Evolutionary conservation across 129 eudicot genomes (phyloP), one percentile per base, ranked within the genome.

Genomic region (Deinandra increscens): DNA sequence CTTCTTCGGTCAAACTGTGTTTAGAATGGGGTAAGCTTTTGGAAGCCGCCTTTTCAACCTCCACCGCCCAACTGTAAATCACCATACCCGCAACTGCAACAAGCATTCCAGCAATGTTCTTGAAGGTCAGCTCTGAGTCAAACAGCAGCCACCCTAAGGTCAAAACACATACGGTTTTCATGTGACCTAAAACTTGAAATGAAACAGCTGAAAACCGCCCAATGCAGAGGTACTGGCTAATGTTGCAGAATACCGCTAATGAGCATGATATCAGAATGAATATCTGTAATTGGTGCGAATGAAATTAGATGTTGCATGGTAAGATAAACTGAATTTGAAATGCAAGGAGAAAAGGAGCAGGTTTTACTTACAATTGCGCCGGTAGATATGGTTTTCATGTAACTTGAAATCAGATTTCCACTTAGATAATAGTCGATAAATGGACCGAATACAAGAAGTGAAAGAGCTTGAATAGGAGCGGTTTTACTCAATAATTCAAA

Each of bases 171-270:
- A 91, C 95, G 20, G 97, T 91, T 82, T 91, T 91, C 97, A 91
- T 91, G 86, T 91, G 97, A 18, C 97, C 97, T 63, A 91, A 68
- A 58, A 91, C 97, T 76, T 91, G 97, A 81, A 85, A 91, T 7
- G 97, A 87, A 73, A 85, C 91, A 1, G 97, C 97, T n/a, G 97
- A 91, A 72, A 85, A 91, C 54, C 97, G 86, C 50, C 97, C 97
- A 6, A 91, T 91, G 84, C 97, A 91, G 15, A 91, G 86, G 76
- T 91, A 91, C 74, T 91, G 97, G 61, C 97, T 91, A 62, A 87
- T 79, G 69, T 91, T 91, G 88, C 97, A 91, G 82, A 91, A 91
- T 7, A 91, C 96, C 7, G 97, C 97, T 22, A 91, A 78, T 44
- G 90, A 80, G 78, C 97, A 91, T 34, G 97, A 91, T 18, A 91